Conservation (phyloP, 164 flowering plant species). For the Euptelea pleiosperma region DNA sequence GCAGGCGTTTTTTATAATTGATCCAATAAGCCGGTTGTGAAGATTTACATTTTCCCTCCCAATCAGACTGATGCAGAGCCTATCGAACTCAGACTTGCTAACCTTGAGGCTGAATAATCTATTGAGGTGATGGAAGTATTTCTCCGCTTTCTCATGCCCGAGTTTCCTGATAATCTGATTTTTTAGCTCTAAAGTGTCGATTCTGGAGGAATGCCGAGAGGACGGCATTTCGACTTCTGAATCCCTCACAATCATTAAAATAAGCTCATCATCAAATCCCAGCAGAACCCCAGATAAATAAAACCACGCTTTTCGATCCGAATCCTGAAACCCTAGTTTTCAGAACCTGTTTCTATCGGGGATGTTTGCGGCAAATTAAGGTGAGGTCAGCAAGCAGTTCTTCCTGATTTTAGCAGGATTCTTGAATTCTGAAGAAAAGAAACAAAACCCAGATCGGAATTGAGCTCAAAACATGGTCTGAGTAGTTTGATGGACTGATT, state of each 20-base stretch:
- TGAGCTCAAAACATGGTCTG: conserved; percentile 18
- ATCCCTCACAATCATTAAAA: conserved; percentile 23
- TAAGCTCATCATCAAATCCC: neutral
- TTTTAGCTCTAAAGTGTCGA: conserved; percentile 61
- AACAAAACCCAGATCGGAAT: conserved; percentile 18
- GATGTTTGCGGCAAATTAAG: conserved; percentile 10
- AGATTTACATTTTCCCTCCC: conserved; percentile 71
- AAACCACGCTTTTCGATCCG: conserved; percentile 8
- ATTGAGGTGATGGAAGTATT: conserved; percentile 55
- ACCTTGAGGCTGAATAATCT: conserved; percentile 47
- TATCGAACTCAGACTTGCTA: conserved; percentile 59
- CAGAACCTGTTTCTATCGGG: conserved; percentile 3
- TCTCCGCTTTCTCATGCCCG: conserved; percentile 61
- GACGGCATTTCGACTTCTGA: conserved; percentile 38
- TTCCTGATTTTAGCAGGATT: conserved; percentile 2
- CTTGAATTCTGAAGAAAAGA: conserved; percentile 1
- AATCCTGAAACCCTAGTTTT: conserved; percentile 30
- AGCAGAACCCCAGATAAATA: conserved; percentile 5
- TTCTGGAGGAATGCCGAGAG: conserved; percentile 33
- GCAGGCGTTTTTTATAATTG: conserved; percentile 64
- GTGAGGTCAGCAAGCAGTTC: conserved; percentile 2
- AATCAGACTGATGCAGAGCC: conserved; percentile 44
- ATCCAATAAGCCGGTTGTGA: conserved; percentile 58
- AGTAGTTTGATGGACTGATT: conserved; percentile 6
- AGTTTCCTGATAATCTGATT: conserved; percentile 44